These are phyloP conservation scores for Lactarius hatsudake DNA, from an alignment of 768 basidiomycete species.

Conservation along the genomic window DNA sequence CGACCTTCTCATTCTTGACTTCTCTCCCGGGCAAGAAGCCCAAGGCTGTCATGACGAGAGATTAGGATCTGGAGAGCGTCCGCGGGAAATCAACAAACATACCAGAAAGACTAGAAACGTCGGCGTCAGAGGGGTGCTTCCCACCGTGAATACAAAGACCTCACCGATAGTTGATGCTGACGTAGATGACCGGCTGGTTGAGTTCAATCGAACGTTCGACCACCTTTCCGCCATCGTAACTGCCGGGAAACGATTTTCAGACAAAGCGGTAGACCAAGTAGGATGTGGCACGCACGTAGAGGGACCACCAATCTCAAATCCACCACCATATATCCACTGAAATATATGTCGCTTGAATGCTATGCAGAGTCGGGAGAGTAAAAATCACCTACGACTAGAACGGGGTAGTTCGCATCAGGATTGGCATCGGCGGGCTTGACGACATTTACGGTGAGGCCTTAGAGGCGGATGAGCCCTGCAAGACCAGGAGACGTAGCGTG, in stretches of 20 bases:
- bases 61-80: neutral
- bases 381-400: slow-evolving; percentile 29
- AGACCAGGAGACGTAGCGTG: neutral
- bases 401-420: slow-evolving; percentile 24
- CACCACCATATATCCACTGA: slow-evolving; percentile 33
- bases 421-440: slow-evolving; percentile 24
- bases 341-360: neutral
- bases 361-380: no score
- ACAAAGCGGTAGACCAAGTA: neutral
- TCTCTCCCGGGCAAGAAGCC: slow-evolving; percentile 54
- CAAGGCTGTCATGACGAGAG: slow-evolving; percentile 34
- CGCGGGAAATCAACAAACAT: neutral
- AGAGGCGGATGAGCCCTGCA: neutral
- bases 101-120: slow-evolving; percentile 22
- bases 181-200: slow-evolving; percentile 29
- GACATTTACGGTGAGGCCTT: slow-evolving; percentile 32
- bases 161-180: slow-evolving; percentile 33
- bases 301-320: slow-evolving; percentile 18
- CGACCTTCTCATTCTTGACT: slow-evolving; percentile 49
- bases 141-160: neutral
- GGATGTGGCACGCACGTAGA: slow-evolving; percentile 3
- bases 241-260: slow-evolving; percentile 1
- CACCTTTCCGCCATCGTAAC: slow-evolving; percentile 29
- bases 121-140: neutral
- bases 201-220: slow-evolving; percentile 31